These are phyloP conservation scores for Limnomonas spitsbergensis DNA, from an alignment of 139 green algal species.

Conservation along the genomic window DNA sequence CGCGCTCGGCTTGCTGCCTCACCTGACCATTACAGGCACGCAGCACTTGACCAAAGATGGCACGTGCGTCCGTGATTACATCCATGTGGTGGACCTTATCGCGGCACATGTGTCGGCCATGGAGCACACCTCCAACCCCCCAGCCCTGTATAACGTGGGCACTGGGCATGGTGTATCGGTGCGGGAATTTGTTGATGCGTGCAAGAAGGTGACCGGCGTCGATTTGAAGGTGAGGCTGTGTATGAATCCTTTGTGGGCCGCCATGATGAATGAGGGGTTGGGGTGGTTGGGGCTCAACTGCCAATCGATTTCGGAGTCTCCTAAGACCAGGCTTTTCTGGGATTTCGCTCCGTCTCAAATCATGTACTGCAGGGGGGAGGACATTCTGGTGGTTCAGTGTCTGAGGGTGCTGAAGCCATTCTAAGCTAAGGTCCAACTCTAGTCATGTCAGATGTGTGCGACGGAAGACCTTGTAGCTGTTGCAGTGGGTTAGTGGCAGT, in stretches of 20 bases:
- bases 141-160: constrained; percentile 68
- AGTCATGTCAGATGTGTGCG: too few relatives aligned
- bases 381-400: too few relatives aligned
- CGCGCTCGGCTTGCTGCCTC: constrained; percentile 37
- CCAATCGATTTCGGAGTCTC: neutral
- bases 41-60: constrained; percentile 42
- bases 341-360: too few relatives aligned
- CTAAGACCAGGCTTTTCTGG: too few relatives aligned
- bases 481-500: too few relatives aligned
- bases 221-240: constrained; percentile 34
- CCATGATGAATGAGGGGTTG: too few relatives aligned
- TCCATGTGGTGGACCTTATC: constrained; percentile 75
- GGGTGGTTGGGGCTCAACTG: too few relatives aligned
- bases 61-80: constrained; percentile 59
- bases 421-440: too few relatives aligned
- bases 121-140: constrained; percentile 45
- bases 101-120: constrained; percentile 55
- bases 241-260: too few relatives aligned
- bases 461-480: too few relatives aligned
- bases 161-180: constrained; percentile 59
- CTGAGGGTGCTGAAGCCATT: too few relatives aligned
- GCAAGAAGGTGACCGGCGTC: constrained; percentile 35
- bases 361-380: too few relatives aligned
- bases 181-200: constrained; percentile 51
- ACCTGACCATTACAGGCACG: constrained; percentile 19